These are phyloP conservation scores for Sequoiadendron giganteum DNA, from an alignment of 75 land plant species.

Conservation along the genomic window DNA sequence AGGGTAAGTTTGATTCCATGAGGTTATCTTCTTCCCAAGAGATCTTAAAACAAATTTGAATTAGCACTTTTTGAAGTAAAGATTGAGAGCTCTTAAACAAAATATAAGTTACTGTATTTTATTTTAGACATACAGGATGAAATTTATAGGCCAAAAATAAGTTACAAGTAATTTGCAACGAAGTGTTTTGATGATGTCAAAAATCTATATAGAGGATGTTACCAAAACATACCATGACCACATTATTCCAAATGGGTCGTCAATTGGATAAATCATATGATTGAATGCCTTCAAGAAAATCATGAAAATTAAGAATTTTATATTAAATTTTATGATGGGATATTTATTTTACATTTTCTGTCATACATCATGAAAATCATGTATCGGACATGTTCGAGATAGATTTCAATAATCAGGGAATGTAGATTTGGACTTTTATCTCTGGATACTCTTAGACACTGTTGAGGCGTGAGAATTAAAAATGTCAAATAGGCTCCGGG, in stretches of 20 bases:
- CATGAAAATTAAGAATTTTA: neutral
- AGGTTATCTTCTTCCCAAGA: neutral
- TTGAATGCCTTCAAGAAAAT: neutral
- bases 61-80: neutral
- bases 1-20: neutral
- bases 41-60: neutral
- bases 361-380: neutral
- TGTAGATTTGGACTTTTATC: too few species aligned
- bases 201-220: neutral
- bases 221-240: neutral
- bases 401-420: neutral
- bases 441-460: too few species aligned
- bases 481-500: too few species aligned
- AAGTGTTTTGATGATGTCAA: neutral
- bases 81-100: neutral
- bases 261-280: neutral
- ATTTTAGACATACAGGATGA: neutral
- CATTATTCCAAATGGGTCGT: neutral
- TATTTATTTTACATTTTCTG: neutral
- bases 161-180: neutral
- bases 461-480: too few species aligned
- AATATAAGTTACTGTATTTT: neutral
- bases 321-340: neutral
- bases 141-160: neutral
- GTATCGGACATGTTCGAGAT: neutral